Conservation (phyloP, 805 yeast genomes). For the Wickerhamiella parazyma region DNA sequence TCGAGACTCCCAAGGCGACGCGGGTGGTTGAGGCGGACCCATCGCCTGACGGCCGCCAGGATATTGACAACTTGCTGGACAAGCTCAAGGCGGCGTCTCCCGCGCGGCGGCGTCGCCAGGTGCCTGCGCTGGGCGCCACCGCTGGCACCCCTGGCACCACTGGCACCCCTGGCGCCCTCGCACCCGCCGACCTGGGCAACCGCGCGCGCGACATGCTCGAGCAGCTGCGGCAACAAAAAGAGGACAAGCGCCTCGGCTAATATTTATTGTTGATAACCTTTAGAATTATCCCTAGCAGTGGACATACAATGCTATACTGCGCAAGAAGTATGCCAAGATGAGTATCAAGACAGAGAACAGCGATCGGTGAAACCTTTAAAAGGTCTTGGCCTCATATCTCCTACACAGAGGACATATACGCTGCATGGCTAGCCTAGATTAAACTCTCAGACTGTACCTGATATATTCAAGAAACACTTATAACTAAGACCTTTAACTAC, state of each 20-base stretch:
- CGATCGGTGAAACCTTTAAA: too few species aligned
- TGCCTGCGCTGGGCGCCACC: constrained; percentile 11
- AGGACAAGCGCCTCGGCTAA: not conserved
- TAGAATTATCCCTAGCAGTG: too few species aligned
- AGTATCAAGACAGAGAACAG: too few species aligned
- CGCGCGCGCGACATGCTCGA: constrained; percentile 52
- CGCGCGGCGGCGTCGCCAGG: not conserved
- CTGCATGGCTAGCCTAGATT: too few species aligned
- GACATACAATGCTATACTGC: too few species aligned
- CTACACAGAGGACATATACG: too few species aligned
- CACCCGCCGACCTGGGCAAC: constrained; percentile 29
- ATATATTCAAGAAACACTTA: too few species aligned
- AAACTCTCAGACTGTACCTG: too few species aligned
- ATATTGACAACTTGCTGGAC: constrained; percentile 79
- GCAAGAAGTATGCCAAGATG: too few species aligned
- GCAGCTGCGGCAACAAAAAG: constrained; percentile 36
- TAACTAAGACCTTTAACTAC: too few species aligned
- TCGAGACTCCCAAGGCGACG: constrained; percentile 35
- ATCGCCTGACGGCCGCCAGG: constrained; percentile 30
- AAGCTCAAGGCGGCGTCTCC: constrained; percentile 31
- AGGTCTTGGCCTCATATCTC: too few species aligned
- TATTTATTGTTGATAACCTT: constrained; percentile 4
- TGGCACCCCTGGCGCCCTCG: not conserved
- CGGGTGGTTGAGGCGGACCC: constrained; percentile 2
- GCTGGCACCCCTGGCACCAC: constrained; percentile 7